Conservation (phyloP, 1,284 basidiomycete genomes). For the Phylloporus sp. region DNA sequence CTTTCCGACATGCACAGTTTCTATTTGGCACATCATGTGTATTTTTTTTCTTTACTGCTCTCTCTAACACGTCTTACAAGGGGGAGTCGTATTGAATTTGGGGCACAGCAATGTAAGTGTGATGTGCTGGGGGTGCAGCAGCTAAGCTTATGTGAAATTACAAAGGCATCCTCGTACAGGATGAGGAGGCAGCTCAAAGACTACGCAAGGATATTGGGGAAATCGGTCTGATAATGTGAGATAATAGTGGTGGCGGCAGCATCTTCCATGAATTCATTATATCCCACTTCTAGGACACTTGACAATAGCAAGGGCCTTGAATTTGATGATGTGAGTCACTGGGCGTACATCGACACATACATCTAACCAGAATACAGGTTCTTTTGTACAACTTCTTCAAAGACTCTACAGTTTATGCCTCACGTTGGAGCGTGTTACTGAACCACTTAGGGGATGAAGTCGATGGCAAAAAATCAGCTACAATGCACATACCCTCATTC, state of each 20-base stretch:
- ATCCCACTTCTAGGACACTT: constrained; percentile 52
- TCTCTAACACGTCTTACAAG: constrained; percentile 33
- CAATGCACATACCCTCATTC: constrained; percentile 50
- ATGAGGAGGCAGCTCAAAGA: constrained; percentile 53
- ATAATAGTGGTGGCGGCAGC: not conserved
- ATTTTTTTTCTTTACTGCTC: no score
- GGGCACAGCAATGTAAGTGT: constrained; percentile 65
- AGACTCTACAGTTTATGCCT: constrained; percentile 54
- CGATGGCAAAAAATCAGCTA: constrained; percentile 15
- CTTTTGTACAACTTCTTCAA: constrained; percentile 74
- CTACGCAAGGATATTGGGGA: constrained; percentile 59
- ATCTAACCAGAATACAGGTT: constrained; percentile 53
- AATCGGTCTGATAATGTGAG: constrained; percentile 67
- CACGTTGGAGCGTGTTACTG: constrained; percentile 66
- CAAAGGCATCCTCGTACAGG: constrained; percentile 72
- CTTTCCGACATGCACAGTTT: no score
- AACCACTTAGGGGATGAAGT: constrained; percentile 40
- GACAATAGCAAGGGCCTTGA: constrained; percentile 79
- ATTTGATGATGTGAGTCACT: constrained; percentile 62
- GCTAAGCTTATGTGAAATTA: not conserved
- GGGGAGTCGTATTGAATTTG: constrained; percentile 61
- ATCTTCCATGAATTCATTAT: constrained; percentile 1
- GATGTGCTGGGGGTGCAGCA: not conserved
- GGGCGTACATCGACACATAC: no score
- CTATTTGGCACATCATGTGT: no score